Percentiles rank a stretch among this genome's conserved stretches.
Evolutionary conservation across 441 rosid genomes (phyloP).

Genomic region (Breynia disticha): DNA sequence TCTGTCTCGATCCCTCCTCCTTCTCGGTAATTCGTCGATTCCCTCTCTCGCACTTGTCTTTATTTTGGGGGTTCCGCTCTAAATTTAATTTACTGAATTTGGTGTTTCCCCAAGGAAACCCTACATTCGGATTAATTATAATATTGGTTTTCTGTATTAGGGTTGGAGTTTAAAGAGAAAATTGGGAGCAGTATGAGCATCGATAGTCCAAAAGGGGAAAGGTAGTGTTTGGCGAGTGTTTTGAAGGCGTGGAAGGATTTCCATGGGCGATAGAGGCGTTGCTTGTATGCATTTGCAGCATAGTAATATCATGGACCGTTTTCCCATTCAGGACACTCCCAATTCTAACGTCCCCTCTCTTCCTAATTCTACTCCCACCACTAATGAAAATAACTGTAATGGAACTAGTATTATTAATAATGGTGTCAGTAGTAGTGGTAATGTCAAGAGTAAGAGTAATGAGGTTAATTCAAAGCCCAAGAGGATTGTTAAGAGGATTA

Average conservation of each 20-base stretch:
- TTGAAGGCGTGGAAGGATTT: slow-evolving; percentile 40
- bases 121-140: slow-evolving; percentile 43
- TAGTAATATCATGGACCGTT: slow-evolving; percentile 58
- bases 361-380: slow-evolving; percentile 6
- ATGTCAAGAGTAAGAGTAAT: slow-evolving; percentile 22
- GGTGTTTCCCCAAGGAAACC: slow-evolving; percentile 29
- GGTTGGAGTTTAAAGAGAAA: slow-evolving; percentile 24
- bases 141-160: slow-evolving; percentile 8
- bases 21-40: no score
- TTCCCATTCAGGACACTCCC: slow-evolving; percentile 63
- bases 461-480: slow-evolving; percentile 30
- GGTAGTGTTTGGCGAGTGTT: no score
- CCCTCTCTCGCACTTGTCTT: no score
- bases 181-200: slow-evolving; percentile 78
- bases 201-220: slow-evolving; percentile 57
- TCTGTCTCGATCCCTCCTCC: no score
- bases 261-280: slow-evolving; percentile 99
- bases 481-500: slow-evolving; percentile 34
- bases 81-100: slow-evolving; percentile 7
- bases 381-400: slow-evolving; percentile 2
- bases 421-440: slow-evolving; percentile 8
- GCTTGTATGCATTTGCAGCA: slow-evolving; percentile 94
- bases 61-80: neutral
- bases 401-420: slow-evolving; percentile 11
- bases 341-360: no score